Base-by-base conservation (phyloP, 768 basidiomycete genomes). In the Rhodotorula sphaerocarpa region DNA sequence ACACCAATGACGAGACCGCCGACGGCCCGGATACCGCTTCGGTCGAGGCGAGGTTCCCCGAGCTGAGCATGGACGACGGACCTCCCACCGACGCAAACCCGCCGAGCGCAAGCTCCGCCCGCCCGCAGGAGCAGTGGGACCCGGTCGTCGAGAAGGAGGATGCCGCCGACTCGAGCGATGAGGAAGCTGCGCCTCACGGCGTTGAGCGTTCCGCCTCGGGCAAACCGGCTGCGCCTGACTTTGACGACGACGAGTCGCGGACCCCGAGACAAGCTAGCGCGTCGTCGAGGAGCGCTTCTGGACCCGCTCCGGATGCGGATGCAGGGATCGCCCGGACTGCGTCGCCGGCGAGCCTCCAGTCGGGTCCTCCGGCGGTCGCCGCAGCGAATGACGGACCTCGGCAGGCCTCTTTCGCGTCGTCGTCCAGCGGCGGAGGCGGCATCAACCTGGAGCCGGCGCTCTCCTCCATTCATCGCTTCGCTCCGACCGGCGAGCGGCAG, bases 391-490 rank as follows among this genome's bases (percentile, higher is more conserved):
- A 0, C 27, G 23, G 1, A 41, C 14, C 3, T 25, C 50, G 30
- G 9, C 57, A 51, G 34, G 3, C 18, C 41, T 28, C 59, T 21
- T 55, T 34, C 23, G 36, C 55, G 16, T 56, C 61, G 30, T 34
- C 50, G 7, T 46, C 60, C 7, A 48, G 33, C 21, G 25, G 46
- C 11, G 61, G 47, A 23, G 70, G 68, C 18, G 62, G 63, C 0
- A 65, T 71, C 60, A 65, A 69, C 28, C 57, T 69, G 21, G 65
- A 59, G 3, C 67, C 62, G 1, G 67, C 70, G 2, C 51, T 71
- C 11, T 52, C 67, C 5, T 67, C 65, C 15, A 69, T 69, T 15
- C 61, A 34, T 12, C 50, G 48, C n/a, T 71, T 71, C 23, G 70
- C 65, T 2, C 63, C 68, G 14, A 11, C 30, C 18, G 25, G 44